Evolutionary conservation across 208 protist genomes (phyloP), one percentile per base, ranked within the genome.

Genomic region (Novymonas esmeraldas): DNA sequence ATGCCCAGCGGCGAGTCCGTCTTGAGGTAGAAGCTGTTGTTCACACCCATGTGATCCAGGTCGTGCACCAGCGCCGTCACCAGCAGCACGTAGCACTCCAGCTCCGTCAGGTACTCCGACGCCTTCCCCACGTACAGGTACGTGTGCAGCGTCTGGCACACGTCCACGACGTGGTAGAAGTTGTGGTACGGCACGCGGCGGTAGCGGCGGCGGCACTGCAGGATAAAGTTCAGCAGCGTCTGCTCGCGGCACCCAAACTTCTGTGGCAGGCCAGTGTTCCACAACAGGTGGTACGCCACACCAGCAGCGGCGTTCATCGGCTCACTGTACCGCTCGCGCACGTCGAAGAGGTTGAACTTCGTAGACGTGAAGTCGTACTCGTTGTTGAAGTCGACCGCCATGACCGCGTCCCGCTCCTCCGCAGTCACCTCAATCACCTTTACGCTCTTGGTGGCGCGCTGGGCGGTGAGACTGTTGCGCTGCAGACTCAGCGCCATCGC

Each of bases 21-120:
- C 74, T 92, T 95, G 31, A 95, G 73, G 66, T 92, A 90, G 72
- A 95, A 95, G 73, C 84, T 93, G 83, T 95, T 95, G 81, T 95
- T 95, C 71, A 95, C 76, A 45, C 89, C 89, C 89, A 95, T 95
- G 70, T 95, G 89, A 67, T 94, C 89, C 46, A 94, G 73, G 61
- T 95, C 89, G 58, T 95, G 89, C 46, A 90, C 82, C 50, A 93
- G 81, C 39, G 89, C 82, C 38, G 86, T 93, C 33, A 90, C 61
- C 1, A 95, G 70, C 56, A 95, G 78, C 72, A 91, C 85, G 75
- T 82, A 93, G 75, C 86, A 90, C 55, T 94, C 85, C 49, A 94
- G 63, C 65, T 87, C 82, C 57, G 81, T 90, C 59, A 92, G 70
- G 42, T 78, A 72, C 56, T 90, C 81, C 33, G 62, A 67, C 16